Evolutionary conservation across 1,284 basidiomycete species (phyloP).

Genomic region (Exobasidium cylindrosporum): DNA sequence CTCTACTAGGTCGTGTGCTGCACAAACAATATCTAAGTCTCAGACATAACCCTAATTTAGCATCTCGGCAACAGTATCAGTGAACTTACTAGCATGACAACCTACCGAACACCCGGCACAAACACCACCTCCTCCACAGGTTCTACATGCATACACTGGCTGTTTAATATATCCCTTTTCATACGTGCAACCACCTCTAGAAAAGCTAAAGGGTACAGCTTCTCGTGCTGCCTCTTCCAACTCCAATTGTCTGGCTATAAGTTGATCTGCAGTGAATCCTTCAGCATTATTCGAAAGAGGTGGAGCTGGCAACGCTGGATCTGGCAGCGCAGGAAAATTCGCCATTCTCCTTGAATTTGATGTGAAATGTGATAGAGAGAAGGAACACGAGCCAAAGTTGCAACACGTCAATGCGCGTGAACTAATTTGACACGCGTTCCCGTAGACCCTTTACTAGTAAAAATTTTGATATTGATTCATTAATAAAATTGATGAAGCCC

Average conservation of each 20-base stretch:
- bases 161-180: slow-evolving; percentile 54
- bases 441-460: too few relatives aligned
- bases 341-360: too few relatives aligned
- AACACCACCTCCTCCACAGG: slow-evolving; percentile 54
- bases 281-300: slow-evolving; percentile 29
- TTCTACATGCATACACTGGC: slow-evolving; percentile 54
- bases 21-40: background rate
- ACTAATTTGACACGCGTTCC: too few relatives aligned
- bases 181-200: slow-evolving; percentile 54
- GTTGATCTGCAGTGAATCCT: slow-evolving; percentile 53
- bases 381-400: too few relatives aligned
- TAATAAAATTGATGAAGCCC: too few relatives aligned
- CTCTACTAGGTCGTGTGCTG: slow-evolving; percentile 52
- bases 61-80: background rate
- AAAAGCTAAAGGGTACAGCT: slow-evolving; percentile 53
- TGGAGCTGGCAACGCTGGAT: slow-evolving; percentile 40
- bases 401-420: too few relatives aligned
- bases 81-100: slow-evolving; percentile 48
- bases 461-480: too few relatives aligned
- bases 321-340: slow-evolving; percentile 22
- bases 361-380: too few relatives aligned
- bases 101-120: slow-evolving; percentile 56
- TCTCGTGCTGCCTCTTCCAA: slow-evolving; percentile 56
- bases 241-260: slow-evolving; percentile 51
- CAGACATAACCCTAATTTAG: background rate